Base-by-base conservation (phyloP, 2,329 filamentous ascomycete species). In the Hypoxylon sp. region DNA sequence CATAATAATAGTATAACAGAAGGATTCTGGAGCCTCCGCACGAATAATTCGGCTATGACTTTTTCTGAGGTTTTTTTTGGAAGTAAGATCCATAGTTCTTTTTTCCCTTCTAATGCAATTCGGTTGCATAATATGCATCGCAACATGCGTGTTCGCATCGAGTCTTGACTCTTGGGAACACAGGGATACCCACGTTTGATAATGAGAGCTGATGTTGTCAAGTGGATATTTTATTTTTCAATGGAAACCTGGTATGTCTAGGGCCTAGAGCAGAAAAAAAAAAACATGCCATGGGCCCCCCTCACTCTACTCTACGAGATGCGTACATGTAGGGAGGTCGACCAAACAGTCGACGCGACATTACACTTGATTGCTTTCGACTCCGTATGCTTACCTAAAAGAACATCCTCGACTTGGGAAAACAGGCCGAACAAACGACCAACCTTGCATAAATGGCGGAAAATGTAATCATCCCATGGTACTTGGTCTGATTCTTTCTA, bases 361-460 rank as follows among this genome's bases (percentile, higher is more conserved):
- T n/a, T n/a, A n/a, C n/a, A n/a, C n/a, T n/a, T n/a, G n/a, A n/a
- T n/a, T n/a, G n/a, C n/a, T n/a, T n/a, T n/a, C n/a, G n/a, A n/a
- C n/a, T n/a, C n/a, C n/a, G n/a, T n/a, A n/a, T 38, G 38, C 43
- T 51, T 44, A 45, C 21, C 30, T 45, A 38, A 26, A 43, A 26
- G 12, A 49, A 27, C 32, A 21, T 43, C 20, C 27, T 20, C 16
- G 5, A 40, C 9, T 29, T 40, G 36, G 20, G 36, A 37, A 12
- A 37, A 20, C n/a, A n/a, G n/a, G n/a, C 38, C 25, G 12, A 13
- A n/a, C 26, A 34, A 29, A 42, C 29, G 40, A 51, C 46, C 55
- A 51, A 58, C 55, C 20, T 45, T 55, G 51, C 55, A 58, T 57
- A 55, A 57, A n/a, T n/a, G 42, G 55, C 46, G 42, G 19, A 47